Evolutionary conservation across 306 rosid genomes (phyloP).

Genomic region (Trifolium subterraneum): DNA sequence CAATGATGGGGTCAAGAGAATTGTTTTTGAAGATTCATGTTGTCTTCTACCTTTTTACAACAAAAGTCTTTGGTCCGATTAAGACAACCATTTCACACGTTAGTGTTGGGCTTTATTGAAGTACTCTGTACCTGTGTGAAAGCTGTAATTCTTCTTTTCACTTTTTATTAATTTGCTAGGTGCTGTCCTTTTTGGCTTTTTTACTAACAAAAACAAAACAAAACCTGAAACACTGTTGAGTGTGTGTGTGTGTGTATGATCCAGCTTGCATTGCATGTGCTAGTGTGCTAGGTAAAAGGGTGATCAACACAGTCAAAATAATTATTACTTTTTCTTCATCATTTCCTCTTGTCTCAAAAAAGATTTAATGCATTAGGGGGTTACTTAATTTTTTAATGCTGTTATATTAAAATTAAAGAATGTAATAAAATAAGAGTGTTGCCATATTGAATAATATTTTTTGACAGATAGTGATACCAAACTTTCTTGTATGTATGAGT

Average conservation of each 20-base stretch:
- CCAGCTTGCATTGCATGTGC: constrained; percentile 20
- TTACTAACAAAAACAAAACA: constrained; percentile 15
- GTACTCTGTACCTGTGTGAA: constrained; percentile 36
- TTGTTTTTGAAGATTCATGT: constrained; percentile 75
- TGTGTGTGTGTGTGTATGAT: not conserved
- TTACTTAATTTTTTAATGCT: not conserved
- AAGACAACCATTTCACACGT: constrained; percentile 56
- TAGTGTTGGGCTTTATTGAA: constrained; percentile 35
- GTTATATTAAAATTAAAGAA: not conserved
- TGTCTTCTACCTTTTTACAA: constrained; percentile 60
- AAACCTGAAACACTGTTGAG: constrained; percentile 11
- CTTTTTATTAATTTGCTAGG: constrained; percentile 1
- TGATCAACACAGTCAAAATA: constrained; percentile 30
- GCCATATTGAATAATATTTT: too few species aligned
- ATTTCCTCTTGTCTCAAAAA: constrained; percentile 32
- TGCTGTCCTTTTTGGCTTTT: constrained; percentile 22
- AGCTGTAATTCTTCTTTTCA: constrained; percentile 34
- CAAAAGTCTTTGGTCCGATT: constrained; percentile 53
- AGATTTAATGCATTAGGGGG: not conserved
- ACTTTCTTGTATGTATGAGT: too few species aligned
- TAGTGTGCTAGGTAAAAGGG: constrained; percentile 29
- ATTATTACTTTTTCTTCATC: constrained; percentile 36
- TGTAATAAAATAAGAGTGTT: not conserved
- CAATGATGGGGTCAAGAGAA: constrained; percentile 64
- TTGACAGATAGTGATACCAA: too few species aligned